Evolutionary conservation across 2,329 filamentous ascomycete species (phyloP).

Genomic region (Aspergillus texensis): DNA sequence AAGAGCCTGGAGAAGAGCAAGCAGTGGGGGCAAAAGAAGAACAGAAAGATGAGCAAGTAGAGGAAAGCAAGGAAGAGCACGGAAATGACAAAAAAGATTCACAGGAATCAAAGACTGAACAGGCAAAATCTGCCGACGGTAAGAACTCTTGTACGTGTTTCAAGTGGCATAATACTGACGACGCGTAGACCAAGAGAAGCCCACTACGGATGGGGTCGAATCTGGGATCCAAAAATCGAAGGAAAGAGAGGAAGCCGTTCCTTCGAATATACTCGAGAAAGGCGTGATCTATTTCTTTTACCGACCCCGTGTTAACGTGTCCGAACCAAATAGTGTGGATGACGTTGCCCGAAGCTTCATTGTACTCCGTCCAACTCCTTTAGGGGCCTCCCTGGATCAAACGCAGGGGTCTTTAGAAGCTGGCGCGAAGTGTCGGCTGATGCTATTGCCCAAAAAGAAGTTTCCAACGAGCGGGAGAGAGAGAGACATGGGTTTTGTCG

Average conservation of each 20-base stretch:
- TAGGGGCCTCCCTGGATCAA: conserved; percentile 66
- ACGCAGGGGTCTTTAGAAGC: conserved; percentile 55
- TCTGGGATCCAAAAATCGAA: conserved; percentile 54
- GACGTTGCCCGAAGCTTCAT: conserved; percentile 81
- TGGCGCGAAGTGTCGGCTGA: conserved; percentile 67
- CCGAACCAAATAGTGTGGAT: conserved; percentile 67
- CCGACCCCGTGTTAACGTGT: conserved; percentile 72
- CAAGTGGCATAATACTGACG: neutral
- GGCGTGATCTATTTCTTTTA: conserved; percentile 92
- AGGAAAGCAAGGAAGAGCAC: neutral
- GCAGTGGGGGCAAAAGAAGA: conserved; percentile 13
- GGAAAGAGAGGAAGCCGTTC: conserved; percentile 53
- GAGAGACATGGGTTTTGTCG: conserved; percentile 79
- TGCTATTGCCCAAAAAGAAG: conserved; percentile 82
- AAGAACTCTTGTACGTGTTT: neutral
- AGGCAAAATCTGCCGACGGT: conserved; percentile 6
- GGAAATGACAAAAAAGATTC: conserved; percentile 13
- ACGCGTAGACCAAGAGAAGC: conserved; percentile 18
- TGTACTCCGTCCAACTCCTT: conserved; percentile 71
- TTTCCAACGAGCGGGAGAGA: conserved; percentile 71
- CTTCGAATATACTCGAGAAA: conserved; percentile 75
- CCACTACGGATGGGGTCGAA: conserved; percentile 24
- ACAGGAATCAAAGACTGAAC: conserved; percentile 3
- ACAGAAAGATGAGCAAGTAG: conserved; percentile 4
- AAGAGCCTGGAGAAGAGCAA: conserved; percentile 4